Evolutionary conservation across 495 filamentous ascomycete genomes (phyloP).

Genomic region (Penicillium pulvis): DNA sequence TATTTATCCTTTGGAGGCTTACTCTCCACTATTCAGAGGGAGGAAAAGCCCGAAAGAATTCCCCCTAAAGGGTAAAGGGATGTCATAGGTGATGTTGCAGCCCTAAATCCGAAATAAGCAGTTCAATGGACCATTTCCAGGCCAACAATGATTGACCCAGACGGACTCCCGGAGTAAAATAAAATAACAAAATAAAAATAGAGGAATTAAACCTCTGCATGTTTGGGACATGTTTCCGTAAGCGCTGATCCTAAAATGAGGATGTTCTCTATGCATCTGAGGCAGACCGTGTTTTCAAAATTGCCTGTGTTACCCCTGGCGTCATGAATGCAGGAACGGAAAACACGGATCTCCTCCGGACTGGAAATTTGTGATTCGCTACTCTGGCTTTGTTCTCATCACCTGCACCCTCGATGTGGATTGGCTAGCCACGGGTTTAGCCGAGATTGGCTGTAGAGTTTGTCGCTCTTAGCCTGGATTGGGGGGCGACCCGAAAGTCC

Average conservation of each 20-base stretch:
- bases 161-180: not conserved
- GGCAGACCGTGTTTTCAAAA: not conserved
- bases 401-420: constrained; percentile 7
- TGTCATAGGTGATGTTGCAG: not conserved
- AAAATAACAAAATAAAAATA: not conserved
- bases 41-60: not conserved
- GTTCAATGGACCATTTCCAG: not conserved
- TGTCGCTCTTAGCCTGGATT: constrained; percentile 1
- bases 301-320: constrained; percentile 21
- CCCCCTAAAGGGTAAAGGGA: not conserved
- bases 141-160: not conserved
- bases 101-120: not conserved
- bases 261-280: constrained; percentile 6
- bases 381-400: constrained; percentile 1
- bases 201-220: not conserved
- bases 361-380: constrained; percentile 15
- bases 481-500: constrained; percentile 13
- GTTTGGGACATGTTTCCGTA: not conserved
- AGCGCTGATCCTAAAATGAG: constrained; percentile 1
- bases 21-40: not conserved
- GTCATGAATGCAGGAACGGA: constrained; percentile 27
- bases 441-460: constrained; percentile 16
- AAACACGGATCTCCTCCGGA: constrained; percentile 17
- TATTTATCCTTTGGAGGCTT: not conserved
- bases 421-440: constrained; percentile 17